Evolutionary conservation across 495 filamentous ascomycete genomes (phyloP).

Genomic region (Aspergillus funiculosus): DNA sequence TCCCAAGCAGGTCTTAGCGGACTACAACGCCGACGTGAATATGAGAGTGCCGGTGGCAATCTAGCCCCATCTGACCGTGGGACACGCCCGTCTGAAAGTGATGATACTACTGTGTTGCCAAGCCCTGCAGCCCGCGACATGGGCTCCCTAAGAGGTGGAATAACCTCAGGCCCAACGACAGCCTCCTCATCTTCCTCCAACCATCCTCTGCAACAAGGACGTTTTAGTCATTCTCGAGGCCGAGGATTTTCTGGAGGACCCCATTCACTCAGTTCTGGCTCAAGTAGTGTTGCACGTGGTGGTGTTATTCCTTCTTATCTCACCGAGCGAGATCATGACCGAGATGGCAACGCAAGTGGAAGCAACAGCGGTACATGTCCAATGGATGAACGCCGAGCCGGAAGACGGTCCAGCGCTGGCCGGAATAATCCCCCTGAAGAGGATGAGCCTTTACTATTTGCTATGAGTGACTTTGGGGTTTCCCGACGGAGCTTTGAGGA

Average conservation of each 20-base stretch:
- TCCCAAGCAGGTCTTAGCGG: conserved; percentile 53
- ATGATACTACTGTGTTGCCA: conserved; percentile 35
- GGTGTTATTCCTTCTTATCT: conserved; percentile 31
- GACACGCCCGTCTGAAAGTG: conserved; percentile 23
- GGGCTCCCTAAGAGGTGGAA: conserved; percentile 31
- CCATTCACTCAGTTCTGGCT: conserved; percentile 41
- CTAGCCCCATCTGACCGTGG: conserved; percentile 27
- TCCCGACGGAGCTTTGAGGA: conserved; percentile 73
- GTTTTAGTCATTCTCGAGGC: conserved; percentile 36
- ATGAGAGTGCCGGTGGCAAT: conserved; percentile 21
- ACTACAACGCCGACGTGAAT: conserved; percentile 47
- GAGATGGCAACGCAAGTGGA: conserved; percentile 50
- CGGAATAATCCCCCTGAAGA: conserved; percentile 48
- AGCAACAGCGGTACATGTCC: conserved; percentile 43
- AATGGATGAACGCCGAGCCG: conserved; percentile 32
- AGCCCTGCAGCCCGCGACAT: conserved; percentile 38
- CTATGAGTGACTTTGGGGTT: conserved; percentile 75
- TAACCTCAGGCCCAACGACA: conserved; percentile 33
- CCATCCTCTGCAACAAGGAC: conserved; percentile 36
- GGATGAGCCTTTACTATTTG: conserved; percentile 79
- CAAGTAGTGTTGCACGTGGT: conserved; percentile 39
- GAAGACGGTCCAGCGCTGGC: conserved; percentile 31
- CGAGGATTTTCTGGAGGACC: conserved; percentile 38
- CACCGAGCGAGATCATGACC: conserved; percentile 35
- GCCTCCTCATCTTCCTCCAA: conserved; percentile 30